Base-by-base conservation (phyloP, 2,329 filamentous ascomycete species). In the Bipolaris victoriae region DNA sequence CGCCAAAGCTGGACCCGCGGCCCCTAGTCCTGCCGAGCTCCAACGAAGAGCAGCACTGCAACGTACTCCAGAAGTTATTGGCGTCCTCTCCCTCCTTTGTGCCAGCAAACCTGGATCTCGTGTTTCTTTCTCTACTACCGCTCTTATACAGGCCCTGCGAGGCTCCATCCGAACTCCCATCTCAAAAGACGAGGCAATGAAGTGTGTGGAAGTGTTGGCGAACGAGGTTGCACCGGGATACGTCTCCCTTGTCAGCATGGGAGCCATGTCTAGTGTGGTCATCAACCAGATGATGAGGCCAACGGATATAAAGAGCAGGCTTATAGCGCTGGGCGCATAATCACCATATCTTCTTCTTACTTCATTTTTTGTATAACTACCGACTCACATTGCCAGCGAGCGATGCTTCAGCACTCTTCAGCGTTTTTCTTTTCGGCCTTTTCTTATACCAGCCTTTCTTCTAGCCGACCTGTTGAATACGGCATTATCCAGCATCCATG, bases 21-120 rank as follows among this genome's bases (percentile, higher is more conserved):
- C 78, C 0, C 79, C 78, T 1, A 76, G 78, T 0, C 72, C 76
- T 26, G 76, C 76, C 11, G 75, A 82, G 48, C 71, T 79, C 4
- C 76, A 78, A 39, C 80, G 80, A n/a, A 71, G 67, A 48, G 76
- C 80, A 0, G 81, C 81, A 2, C 75, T 83, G 0, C 78, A 82
- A 52, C 77, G 80, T 15, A 70, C 80, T 3, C 77, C 80, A 57
- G 80, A 82, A 36, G 74, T 82, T 9, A 67, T 80, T 0, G 71
- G 75, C 2, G 74, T 81, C 2, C 68, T 83, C 2, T 76, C 76
- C 0, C 67, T 82, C 3, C 71, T 82, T 7, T 76, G 76, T 11
- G 76, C 75, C 2, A 70, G 62, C 54, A 71, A 70, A 43, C 65
- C 71, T 7, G 70, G 71, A 26, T 57, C 64, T 33, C 75, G 80